Percentiles rank a stretch among this genome's conserved stretches.
Conservation (phyloP, 768 basidiomycete genomes). For the Tulasnella calospora region DNA sequence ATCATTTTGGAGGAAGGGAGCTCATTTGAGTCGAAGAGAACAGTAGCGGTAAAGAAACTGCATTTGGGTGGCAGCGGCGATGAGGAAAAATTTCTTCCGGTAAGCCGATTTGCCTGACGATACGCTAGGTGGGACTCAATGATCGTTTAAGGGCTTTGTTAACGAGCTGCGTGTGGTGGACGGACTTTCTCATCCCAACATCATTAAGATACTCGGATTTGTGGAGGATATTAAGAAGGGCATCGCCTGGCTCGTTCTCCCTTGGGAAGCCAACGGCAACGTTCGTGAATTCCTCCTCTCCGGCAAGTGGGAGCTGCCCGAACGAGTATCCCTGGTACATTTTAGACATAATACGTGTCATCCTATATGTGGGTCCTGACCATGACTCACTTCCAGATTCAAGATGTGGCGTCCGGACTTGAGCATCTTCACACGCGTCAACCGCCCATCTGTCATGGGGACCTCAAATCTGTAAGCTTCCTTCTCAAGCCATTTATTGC, state of each 20-base stretch:
- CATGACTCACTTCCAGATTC: neutral
- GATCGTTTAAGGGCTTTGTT: neutral
- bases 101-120: neutral
- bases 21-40: neutral
- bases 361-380: neutral
- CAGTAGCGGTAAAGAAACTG: neutral
- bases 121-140: neutral
- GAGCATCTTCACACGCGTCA: neutral
- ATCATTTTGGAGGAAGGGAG: neutral
- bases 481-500: neutral
- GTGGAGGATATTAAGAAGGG: neutral
- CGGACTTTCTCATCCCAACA: neutral
- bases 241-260: neutral
- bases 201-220: neutral
- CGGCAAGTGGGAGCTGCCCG: neutral
- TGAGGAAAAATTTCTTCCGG: neutral
- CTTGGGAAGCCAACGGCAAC: neutral
- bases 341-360: neutral
- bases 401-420: neutral
- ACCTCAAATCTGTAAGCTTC: constrained; percentile 4
- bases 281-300: neutral
- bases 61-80: neutral
- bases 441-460: constrained; percentile 8
- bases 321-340: neutral
- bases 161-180: neutral